A percentile compares a stretch with the other conserved stretches of the same genome.
Evolutionary conservation across 148 eudicot genomes (phyloP).

Genomic region (Beta vulgaris): DNA sequence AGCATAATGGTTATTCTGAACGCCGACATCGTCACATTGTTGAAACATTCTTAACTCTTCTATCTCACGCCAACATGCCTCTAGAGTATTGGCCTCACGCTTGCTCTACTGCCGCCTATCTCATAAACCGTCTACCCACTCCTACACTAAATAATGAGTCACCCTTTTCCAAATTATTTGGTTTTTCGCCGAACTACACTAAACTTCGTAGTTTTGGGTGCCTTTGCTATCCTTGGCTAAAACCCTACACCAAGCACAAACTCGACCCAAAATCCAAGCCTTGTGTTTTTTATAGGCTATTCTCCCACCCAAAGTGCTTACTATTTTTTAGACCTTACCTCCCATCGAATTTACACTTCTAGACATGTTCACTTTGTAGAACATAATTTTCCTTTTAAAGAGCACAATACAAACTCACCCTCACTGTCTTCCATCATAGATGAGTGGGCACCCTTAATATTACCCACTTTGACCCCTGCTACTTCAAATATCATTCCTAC

Average conservation of each 20-base stretch:
- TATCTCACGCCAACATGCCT: neutral
- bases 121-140: no score
- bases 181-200: neutral
- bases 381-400: neutral
- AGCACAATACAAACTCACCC: no score
- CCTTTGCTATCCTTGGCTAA: slow-evolving; percentile 8
- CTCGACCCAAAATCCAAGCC: neutral
- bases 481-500: no score
- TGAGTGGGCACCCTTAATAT: neutral
- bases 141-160: no score
- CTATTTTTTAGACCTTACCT: no score
- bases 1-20: no score
- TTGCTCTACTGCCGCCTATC: neutral
- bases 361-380: slow-evolving; percentile 13
- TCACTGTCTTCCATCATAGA: neutral
- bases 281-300: neutral
- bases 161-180: no score
- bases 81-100: neutral
- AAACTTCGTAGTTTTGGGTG: neutral
- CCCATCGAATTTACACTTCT: neutral
- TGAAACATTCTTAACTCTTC: neutral
- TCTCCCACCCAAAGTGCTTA: no score
- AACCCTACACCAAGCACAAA: neutral
- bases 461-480: neutral
- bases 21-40: slow-evolving; percentile 5